phyloP scores from a whole-genome alignment of 2,329 filamentous ascomycete species.

The Curvularia sp. region DNA sequence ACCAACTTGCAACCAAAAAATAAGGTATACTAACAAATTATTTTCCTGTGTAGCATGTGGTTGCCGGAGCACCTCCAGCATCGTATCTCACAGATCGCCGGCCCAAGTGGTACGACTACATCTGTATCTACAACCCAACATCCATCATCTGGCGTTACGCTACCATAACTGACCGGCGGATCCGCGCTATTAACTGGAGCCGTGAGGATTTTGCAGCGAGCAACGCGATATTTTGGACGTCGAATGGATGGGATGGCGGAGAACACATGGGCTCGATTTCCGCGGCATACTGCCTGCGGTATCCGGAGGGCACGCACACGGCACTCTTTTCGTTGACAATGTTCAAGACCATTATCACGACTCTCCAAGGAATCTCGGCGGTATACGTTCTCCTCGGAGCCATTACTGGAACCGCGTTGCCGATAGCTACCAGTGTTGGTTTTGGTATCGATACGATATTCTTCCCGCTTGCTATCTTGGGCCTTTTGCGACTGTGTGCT shows the following conservation, averaged over 20 bases:
- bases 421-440: background rate
- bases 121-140: slow-evolving; percentile 48
- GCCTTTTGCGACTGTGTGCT: slow-evolving; percentile 22
- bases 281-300: slow-evolving; percentile 6
- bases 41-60: slow-evolving; percentile 29
- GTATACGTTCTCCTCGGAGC: slow-evolving; percentile 16
- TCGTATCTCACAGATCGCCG: slow-evolving; percentile 25
- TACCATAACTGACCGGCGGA: slow-evolving; percentile 45
- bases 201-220: slow-evolving; percentile 38
- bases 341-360: slow-evolving; percentile 25
- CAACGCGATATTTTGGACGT: slow-evolving; percentile 50
- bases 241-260: slow-evolving; percentile 46
- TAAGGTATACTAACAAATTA: background rate
- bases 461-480: slow-evolving; percentile 21
- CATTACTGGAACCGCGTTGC: background rate
- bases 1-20: background rate
- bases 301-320: slow-evolving; percentile 13
- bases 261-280: slow-evolving; percentile 28
- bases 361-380: slow-evolving; percentile 24
- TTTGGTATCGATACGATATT: slow-evolving; percentile 17
- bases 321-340: slow-evolving; percentile 16
- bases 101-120: slow-evolving; percentile 42
- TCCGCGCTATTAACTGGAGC: slow-evolving; percentile 42
- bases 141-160: slow-evolving; percentile 52
- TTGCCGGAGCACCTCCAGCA: slow-evolving; percentile 32